Evolutionary conservation across 257 asterid species (phyloP).

Genomic region (Asclepias syriaca): DNA sequence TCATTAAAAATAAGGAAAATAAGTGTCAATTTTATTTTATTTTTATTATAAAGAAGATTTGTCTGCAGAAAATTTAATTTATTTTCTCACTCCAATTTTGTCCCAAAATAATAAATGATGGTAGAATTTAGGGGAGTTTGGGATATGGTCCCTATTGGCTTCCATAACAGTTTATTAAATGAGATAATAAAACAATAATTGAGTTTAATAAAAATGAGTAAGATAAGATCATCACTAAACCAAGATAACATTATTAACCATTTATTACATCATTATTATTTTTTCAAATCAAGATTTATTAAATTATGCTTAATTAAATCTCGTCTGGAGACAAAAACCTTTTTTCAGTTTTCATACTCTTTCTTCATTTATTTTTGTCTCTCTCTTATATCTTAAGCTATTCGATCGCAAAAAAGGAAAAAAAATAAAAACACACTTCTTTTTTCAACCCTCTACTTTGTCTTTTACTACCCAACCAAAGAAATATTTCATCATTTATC

Average conservation of each 20-base stretch:
- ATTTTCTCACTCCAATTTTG: too few species aligned
- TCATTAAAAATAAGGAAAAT: too few species aligned
- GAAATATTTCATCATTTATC: neutral
- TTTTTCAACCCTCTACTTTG: constrained; percentile 13
- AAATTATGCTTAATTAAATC: neutral
- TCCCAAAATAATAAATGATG: too few species aligned
- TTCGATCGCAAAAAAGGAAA: neutral
- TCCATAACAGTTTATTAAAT: neutral
- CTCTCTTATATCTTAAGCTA: neutral
- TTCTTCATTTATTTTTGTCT: too few species aligned
- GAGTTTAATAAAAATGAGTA: too few species aligned
- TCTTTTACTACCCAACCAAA: constrained; percentile 10
- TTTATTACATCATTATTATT: neutral
- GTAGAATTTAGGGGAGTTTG: too few species aligned
- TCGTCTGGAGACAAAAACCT: neutral
- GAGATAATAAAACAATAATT: neutral
- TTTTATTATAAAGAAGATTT: too few species aligned
- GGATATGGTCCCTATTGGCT: too few species aligned
- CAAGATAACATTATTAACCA: neutral
- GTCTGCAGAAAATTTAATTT: too few species aligned
- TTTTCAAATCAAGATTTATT: neutral
- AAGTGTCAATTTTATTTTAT: too few species aligned
- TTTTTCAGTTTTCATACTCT: neutral
- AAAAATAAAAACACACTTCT: neutral
- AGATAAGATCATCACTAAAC: neutral